Evolutionary conservation across 352 stramenopile genomes (phyloP).

Genomic region (Phytophthora lateralis): DNA sequence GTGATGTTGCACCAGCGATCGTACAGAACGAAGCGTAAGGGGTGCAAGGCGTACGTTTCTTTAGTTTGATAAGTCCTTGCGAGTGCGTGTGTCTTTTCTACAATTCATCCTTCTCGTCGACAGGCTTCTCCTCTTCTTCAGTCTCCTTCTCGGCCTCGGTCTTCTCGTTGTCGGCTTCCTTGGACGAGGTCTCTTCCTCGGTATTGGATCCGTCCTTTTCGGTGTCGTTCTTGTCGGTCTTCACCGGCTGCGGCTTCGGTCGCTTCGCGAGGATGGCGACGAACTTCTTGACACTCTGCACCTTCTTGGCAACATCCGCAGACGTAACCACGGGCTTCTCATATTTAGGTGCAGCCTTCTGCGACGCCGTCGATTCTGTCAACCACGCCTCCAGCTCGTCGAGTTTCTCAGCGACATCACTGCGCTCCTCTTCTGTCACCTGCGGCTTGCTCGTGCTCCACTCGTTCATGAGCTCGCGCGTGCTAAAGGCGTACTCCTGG

Average conservation of each 20-base stretch:
- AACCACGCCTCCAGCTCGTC: constrained; percentile 87
- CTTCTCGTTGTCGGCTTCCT: constrained; percentile 35
- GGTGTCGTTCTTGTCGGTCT: constrained; percentile 49
- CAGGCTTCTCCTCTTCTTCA: constrained; percentile 31
- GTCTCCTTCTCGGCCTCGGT: constrained; percentile 24
- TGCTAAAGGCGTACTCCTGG: constrained; percentile 65
- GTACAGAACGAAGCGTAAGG: constrained; percentile 8
- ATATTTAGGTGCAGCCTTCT: constrained; percentile 75
- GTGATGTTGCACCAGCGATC: constrained; percentile 7
- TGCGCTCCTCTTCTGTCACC: constrained; percentile 92
- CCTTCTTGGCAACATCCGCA: constrained; percentile 85
- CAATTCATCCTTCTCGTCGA: constrained; percentile 58
- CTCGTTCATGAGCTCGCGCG: constrained; percentile 61
- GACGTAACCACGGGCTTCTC: constrained; percentile 87
- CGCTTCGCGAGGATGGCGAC: constrained; percentile 84
- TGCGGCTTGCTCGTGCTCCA: constrained; percentile 75
- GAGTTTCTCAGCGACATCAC: constrained; percentile 88
- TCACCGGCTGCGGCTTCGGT: constrained; percentile 61
- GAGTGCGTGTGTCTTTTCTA: constrained; percentile 46
- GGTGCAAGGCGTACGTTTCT: constrained; percentile 27
- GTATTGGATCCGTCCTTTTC: constrained; percentile 40
- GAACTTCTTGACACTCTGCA: constrained; percentile 86
- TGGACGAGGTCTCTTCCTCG: constrained; percentile 35
- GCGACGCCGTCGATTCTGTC: constrained; percentile 58
- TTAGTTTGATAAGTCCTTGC: constrained; percentile 36